Evolutionary conservation across 1,284 basidiomycete genomes (phyloP), one percentile per base, ranked within the genome.

Genomic region (Schizophyllum commune): DNA sequence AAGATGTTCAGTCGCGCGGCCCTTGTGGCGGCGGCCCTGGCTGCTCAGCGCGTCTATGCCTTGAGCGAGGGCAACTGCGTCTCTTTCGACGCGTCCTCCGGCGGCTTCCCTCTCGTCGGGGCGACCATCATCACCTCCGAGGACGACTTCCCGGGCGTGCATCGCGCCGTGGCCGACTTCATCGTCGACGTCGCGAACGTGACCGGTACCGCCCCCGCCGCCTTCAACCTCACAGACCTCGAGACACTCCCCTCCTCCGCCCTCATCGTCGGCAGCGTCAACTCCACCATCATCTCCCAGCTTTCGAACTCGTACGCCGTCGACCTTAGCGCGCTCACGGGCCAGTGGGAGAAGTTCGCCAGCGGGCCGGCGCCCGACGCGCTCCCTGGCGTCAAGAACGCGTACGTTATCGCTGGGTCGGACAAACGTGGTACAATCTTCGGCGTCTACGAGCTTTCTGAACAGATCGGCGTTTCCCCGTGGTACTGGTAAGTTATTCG

Each of bases 391-490:
- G 74, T 87, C 32, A 71, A 75, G 33, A 81, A 77, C 61, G 86
- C 84, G 21, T 85, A 88, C 70, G 82, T 89, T 33, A 79, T 90
- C 56, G 79, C 84, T 63, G 87, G 86, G 5, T 75, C 83, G 0
- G 86, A 89, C 72, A 86, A 83, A 70, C 72, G 86, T 55, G 86
- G 85, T 32, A 83, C 86, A 0, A 86, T 89, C 27, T 90, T 77
- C 66, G 86, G 80, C 2, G 66, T 89, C 34, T 90, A 90, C 68
- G 85, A 88, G 65, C 81, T 86, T 60, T 85, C 85, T 9, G 88
- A 89, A 69, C 87, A 90, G 66, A 83, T 88, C 68, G 88, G 87
- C 62, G 83, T 85, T 32, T 85, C 83, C 19, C 83, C 84, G 19
- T 86, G 84, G 84, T 84, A 81, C 65, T 86, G 82, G 82, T 84